These are phyloP conservation scores for Dendrobium catenatum DNA, from an alignment of 106 monocot genomes.

Conservation along the genomic window DNA sequence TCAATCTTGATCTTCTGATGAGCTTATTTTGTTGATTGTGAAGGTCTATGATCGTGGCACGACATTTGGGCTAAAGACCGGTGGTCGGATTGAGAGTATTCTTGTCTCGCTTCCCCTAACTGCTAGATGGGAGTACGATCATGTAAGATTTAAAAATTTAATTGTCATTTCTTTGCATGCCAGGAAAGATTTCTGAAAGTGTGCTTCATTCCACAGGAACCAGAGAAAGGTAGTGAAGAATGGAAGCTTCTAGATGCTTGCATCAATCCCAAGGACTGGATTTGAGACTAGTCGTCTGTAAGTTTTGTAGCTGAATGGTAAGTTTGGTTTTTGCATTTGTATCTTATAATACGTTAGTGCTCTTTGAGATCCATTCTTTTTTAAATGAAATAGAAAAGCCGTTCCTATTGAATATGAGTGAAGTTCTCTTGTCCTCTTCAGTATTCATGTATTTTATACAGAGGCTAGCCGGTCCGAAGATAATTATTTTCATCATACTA, in stretches of 20 bases:
- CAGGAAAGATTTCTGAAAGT: neutral
- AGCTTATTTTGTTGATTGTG: neutral
- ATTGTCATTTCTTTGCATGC: neutral
- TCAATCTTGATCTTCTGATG: neutral
- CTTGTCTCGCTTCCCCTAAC: slow-evolving; percentile 96
- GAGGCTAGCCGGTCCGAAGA: no score
- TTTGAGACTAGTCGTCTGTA: slow-evolving; percentile 20
- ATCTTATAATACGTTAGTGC: neutral
- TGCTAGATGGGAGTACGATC: slow-evolving; percentile 95
- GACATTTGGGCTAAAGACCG: slow-evolving; percentile 97
- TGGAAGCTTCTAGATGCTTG: slow-evolving; percentile 89
- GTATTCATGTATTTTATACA: no score
- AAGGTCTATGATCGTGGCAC: slow-evolving; percentile 99
- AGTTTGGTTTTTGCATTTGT: neutral
- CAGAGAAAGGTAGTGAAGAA: slow-evolving; percentile 71
- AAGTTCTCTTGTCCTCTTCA: no score
- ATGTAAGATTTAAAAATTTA: slow-evolving; percentile 42
- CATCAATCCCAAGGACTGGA: slow-evolving; percentile 83
- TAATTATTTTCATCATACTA: no score
- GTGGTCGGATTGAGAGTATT: slow-evolving; percentile 96
- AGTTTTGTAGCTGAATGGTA: neutral
- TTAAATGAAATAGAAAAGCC: neutral
- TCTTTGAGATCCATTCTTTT: neutral
- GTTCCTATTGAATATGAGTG: neutral
- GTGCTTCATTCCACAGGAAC: slow-evolving; percentile 31